Base-by-base conservation (phyloP, 2,329 filamentous ascomycete species). In the Colletotrichum higginsianum region DNA sequence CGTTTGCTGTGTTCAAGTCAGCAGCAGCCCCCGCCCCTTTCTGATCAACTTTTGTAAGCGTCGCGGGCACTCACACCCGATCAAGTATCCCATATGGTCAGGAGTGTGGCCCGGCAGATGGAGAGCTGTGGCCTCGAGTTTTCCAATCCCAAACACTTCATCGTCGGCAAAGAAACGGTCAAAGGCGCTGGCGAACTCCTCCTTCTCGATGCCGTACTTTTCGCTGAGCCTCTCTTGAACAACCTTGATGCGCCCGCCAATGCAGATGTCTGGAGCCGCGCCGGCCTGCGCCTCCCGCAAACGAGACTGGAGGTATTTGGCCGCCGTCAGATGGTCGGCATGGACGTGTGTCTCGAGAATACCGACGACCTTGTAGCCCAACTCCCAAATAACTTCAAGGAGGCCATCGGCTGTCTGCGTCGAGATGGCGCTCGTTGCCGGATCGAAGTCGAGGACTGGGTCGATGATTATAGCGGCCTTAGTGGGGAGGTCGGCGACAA, bases 341-440 rank as follows among this genome's bases (percentile, higher is more conserved):
- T 89, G 86, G 1, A 82, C 84, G 75, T 91, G 88, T 0, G 89
- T 90, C 74, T 91, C 89, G 11, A 91, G 82, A 47, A 91, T 87
- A 52, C 77, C 80, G 4, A 80, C 79, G 42, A 90, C 76, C 1
- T 74, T 82, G 75, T 89, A 89, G 2, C 79, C 78, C 2, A 85
- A 76, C 9, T 83, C 75, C 2, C 75, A 70, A n/a, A 87, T 75
- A 0, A 86, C 23, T 0, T 79, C 72, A 0, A 90, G 80, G 0
- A 91, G 74, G 0, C 61, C 42, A 71, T 90, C 87, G 18, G 89
- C 89, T 1, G 84, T 79, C 1, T 74, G 55, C 0, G 88, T 90
- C 15, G 77, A 82, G 73, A 90, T 82, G 3, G 74, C 73, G 66
- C 74, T 71, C 8, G 65, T 77, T 44, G 65, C 66, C 0, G 81